phyloP scores from a whole-genome alignment of 2,329 filamentous ascomycete genomes.

The Diaporthe batatas region DNA sequence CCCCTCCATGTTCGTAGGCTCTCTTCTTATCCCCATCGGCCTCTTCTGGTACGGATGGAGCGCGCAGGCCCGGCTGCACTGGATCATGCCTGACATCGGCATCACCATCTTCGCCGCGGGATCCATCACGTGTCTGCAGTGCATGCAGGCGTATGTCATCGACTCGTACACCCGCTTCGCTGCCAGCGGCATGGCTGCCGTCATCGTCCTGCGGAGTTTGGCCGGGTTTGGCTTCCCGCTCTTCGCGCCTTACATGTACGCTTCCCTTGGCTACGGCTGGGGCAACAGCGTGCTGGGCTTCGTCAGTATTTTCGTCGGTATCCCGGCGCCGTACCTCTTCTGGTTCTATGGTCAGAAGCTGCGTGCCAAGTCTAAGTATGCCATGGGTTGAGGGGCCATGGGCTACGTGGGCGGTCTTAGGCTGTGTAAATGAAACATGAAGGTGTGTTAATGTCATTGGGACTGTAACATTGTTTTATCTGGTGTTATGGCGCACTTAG shows the following conservation, averaged over 20 bases:
- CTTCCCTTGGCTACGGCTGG: slow-evolving; percentile 59
- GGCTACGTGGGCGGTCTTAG: background rate
- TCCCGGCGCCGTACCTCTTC: slow-evolving; percentile 61
- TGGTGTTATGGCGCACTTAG: background rate
- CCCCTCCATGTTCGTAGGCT: slow-evolving; percentile 67
- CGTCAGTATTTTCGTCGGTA: slow-evolving; percentile 64
- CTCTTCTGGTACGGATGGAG: slow-evolving; percentile 62
- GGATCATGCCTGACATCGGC: slow-evolving; percentile 61
- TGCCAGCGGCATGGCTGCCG: slow-evolving; percentile 59
- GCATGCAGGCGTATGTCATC: slow-evolving; percentile 61
- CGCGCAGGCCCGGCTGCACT: slow-evolving; percentile 57
- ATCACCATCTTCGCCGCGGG: slow-evolving; percentile 54
- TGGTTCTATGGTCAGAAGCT: slow-evolving; percentile 56
- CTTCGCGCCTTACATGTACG: slow-evolving; percentile 60
- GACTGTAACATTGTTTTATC: no score
- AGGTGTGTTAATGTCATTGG: background rate
- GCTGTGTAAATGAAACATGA: background rate
- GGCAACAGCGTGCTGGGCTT: slow-evolving; percentile 60
- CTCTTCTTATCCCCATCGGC: slow-evolving; percentile 57
- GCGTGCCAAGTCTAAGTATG: slow-evolving; percentile 52
- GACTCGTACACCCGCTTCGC: slow-evolving; percentile 61
- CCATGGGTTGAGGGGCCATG: slow-evolving; percentile 44
- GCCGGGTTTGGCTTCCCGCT: slow-evolving; percentile 66
- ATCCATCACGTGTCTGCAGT: slow-evolving; percentile 58
- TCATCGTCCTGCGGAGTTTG: slow-evolving; percentile 59